A percentile compares a stretch with the other conserved stretches of the same genome.
These are phyloP conservation scores for Mycothermus thermophilus DNA, from an alignment of 495 filamentous ascomycete genomes.

Conservation along the genomic window DNA sequence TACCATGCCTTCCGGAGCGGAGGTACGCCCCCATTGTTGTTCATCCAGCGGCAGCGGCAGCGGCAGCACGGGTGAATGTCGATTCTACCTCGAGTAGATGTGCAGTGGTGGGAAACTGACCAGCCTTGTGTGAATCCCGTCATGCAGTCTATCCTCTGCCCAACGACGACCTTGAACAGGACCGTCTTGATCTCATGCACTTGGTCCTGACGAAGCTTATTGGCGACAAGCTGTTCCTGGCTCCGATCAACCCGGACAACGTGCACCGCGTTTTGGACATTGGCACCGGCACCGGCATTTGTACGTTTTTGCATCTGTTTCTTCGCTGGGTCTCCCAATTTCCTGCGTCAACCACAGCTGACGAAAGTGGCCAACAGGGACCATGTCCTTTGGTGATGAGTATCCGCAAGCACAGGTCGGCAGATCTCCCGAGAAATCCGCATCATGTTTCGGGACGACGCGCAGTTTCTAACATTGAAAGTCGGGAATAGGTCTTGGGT, in stretches of 20 bases:
- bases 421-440: background rate
- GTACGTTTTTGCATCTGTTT: no score
- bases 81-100: no score
- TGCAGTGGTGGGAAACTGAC: no score
- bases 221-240: slow-evolving; percentile 5
- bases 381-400: slow-evolving; percentile 7
- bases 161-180: slow-evolving; percentile 7
- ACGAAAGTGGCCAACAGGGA: slow-evolving; percentile 9
- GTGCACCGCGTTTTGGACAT: slow-evolving; percentile 8
- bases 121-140: background rate
- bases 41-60: no score
- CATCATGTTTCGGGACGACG: no score
- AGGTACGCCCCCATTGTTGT: background rate
- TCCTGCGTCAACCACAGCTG: no score
- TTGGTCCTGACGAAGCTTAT: slow-evolving; percentile 4
- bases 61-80: no score
- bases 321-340: background rate
- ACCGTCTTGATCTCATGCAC: slow-evolving; percentile 5
- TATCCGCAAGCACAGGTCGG: slow-evolving; percentile 3
- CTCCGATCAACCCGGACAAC: slow-evolving; percentile 3
- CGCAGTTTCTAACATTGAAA: background rate
- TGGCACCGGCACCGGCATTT: slow-evolving; percentile 11
- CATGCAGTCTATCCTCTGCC: slow-evolving; percentile 5
- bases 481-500: slow-evolving; percentile 24
- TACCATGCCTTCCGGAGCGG: slow-evolving; percentile 9